Conservation (phyloP, 1,284 basidiomycete species). For the Gastroboletus turbinatus region DNA sequence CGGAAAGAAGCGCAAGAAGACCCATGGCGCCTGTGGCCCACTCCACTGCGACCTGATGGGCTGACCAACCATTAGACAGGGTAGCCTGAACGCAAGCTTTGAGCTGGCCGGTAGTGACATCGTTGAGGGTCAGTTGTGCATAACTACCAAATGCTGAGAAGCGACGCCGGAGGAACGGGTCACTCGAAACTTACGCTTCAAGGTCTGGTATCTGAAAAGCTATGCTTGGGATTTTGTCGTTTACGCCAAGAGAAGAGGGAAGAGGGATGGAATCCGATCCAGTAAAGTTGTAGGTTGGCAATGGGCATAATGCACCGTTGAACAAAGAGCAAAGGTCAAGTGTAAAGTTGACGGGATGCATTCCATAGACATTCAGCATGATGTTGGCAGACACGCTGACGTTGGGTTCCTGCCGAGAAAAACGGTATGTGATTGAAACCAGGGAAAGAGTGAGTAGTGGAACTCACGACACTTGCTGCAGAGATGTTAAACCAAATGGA, state of each 20-base stretch:
- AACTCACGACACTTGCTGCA: constrained; percentile 68
- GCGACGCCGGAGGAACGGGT: neutral
- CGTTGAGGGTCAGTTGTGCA: constrained; percentile 76
- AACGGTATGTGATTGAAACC: constrained; percentile 32
- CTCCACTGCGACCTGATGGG: constrained; percentile 70
- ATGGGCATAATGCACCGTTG: constrained; percentile 79
- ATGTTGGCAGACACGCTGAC: constrained; percentile 80
- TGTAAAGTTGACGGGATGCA: constrained; percentile 73
- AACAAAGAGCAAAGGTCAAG: constrained; percentile 78
- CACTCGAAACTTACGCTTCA: constrained; percentile 55
- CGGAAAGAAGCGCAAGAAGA: constrained; percentile 65
- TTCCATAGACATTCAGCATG: constrained; percentile 81
- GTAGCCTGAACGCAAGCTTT: constrained; percentile 92
- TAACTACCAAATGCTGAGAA: constrained; percentile 39
- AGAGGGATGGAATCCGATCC: constrained; percentile 78
- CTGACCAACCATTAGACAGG: constrained; percentile 87
- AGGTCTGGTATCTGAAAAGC: constrained; percentile 90
- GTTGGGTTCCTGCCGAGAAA: constrained; percentile 55
- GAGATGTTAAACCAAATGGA: constrained; percentile 76
- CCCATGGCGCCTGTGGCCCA: constrained; percentile 78
- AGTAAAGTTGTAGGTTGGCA: constrained; percentile 84
- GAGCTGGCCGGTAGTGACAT: constrained; percentile 64
- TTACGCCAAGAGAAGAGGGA: constrained; percentile 57
- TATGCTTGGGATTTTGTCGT: constrained; percentile 67
- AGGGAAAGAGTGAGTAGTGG: neutral